Conservation (phyloP, 2,329 filamentous ascomycete species). For the Cordyceps cateniannulata region DNA sequence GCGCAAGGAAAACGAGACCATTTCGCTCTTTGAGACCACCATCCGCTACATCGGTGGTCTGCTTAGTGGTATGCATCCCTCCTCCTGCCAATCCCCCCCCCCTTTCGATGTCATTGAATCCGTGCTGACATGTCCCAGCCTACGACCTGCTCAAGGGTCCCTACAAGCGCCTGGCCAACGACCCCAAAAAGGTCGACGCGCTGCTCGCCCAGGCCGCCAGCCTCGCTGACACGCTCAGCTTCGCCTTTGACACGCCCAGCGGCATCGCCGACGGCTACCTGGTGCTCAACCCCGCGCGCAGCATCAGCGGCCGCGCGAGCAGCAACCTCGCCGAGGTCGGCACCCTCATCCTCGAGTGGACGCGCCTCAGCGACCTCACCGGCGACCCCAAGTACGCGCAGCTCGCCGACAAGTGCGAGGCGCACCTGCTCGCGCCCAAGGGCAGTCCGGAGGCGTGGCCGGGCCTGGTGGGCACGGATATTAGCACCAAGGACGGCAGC, state of each 20-base stretch:
- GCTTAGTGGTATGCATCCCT: slow-evolving; percentile 52
- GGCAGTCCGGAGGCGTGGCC: slow-evolving; percentile 59
- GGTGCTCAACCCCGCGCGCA: slow-evolving; percentile 43
- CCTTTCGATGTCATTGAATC: neutral
- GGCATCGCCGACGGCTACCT: slow-evolving; percentile 67
- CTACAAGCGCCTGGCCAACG: slow-evolving; percentile 39
- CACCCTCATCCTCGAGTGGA: slow-evolving; percentile 77
- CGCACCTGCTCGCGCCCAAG: slow-evolving; percentile 57
- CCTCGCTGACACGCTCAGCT: slow-evolving; percentile 64
- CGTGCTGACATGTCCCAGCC: slow-evolving; percentile 25
- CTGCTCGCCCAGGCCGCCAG: slow-evolving; percentile 59
- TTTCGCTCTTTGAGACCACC: slow-evolving; percentile 85
- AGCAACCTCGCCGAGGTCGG: slow-evolving; percentile 70
- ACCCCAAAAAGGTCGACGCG: slow-evolving; percentile 41
- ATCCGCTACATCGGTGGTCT: slow-evolving; percentile 82
- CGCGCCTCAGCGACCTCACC: slow-evolving; percentile 65
- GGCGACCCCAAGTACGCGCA: slow-evolving; percentile 57
- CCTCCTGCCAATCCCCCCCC: neutral
- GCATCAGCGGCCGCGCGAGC: slow-evolving; percentile 41
- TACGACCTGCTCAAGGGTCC: slow-evolving; percentile 67
- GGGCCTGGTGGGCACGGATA: slow-evolving; percentile 62
- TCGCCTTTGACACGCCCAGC: slow-evolving; percentile 65
- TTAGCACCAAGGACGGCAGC: slow-evolving; percentile 56
- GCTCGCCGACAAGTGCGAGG: slow-evolving; percentile 59
- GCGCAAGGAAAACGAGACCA: slow-evolving; percentile 31